These are phyloP conservation scores for Cenococcum geophilum DNA, from an alignment of 495 filamentous ascomycete genomes.

Conservation along the genomic window DNA sequence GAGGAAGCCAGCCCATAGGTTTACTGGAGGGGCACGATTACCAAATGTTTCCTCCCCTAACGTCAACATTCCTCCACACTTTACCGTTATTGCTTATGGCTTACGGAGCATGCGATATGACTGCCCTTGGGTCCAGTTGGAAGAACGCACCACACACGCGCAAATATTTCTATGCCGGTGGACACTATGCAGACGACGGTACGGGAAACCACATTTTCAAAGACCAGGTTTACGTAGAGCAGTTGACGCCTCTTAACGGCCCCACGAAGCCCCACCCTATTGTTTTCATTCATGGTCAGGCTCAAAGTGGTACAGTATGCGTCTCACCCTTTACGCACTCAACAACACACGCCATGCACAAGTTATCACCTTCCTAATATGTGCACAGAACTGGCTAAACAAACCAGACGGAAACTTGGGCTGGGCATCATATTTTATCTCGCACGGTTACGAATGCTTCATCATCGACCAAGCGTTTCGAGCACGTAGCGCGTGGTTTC, in stretches of 20 bases:
- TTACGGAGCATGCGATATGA: too few relatives aligned
- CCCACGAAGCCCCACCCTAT: conserved; percentile 30
- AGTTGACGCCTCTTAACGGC: conserved; percentile 38
- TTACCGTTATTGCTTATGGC: too few relatives aligned
- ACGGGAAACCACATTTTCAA: conserved; percentile 40
- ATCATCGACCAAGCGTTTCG: conserved; percentile 43
- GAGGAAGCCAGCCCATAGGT: too few relatives aligned
- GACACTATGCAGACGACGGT: conserved; percentile 38
- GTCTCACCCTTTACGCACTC: not conserved
- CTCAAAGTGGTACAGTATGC: not conserved
- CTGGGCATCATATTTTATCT: conserved; percentile 48
- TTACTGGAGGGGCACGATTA: too few relatives aligned
- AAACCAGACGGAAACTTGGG: conserved; percentile 39
- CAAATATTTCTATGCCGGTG: conserved; percentile 49
- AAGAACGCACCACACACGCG: conserved; percentile 26
- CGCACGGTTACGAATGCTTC: conserved; percentile 45
- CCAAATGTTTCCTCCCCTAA: too few relatives aligned
- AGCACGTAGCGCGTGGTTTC: conserved; percentile 26
- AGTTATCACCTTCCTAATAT: not conserved
- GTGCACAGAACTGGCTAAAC: not conserved
- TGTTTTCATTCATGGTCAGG: not conserved
- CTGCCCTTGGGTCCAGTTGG: too few relatives aligned
- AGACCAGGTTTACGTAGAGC: conserved; percentile 55
- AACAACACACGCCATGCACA: not conserved
- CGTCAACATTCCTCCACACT: too few relatives aligned